Evolutionary conservation across 164 flowering plant species (phyloP).

Genomic region (Chimonanthus praecox): DNA sequence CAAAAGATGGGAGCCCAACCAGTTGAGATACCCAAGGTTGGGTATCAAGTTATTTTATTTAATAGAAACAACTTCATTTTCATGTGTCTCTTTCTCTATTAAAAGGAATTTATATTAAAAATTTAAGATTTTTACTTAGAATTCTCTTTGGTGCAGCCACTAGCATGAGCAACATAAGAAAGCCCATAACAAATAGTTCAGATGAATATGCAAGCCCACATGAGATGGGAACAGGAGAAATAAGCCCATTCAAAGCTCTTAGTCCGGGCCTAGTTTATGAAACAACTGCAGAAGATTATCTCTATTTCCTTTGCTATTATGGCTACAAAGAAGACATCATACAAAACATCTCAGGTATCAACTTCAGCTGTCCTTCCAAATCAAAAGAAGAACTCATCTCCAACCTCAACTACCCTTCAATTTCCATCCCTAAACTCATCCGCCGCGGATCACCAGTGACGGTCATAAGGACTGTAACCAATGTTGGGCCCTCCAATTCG

Average conservation of each 20-base stretch:
- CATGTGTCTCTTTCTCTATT: neutral
- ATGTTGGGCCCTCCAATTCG: conserved; percentile 47
- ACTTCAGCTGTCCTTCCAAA: conserved; percentile 50
- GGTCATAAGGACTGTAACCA: conserved; percentile 48
- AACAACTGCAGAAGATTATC: conserved; percentile 47
- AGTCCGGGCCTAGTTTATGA: conserved; percentile 73
- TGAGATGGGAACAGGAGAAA: conserved; percentile 71
- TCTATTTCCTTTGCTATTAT: conserved; percentile 58
- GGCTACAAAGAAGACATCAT: conserved; percentile 49
- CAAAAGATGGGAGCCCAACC: no score
- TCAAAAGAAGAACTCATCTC: conserved; percentile 46
- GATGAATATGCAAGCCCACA: conserved; percentile 46
- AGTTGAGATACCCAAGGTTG: no score
- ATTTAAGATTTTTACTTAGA: no score
- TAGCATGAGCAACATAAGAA: conserved; percentile 40
- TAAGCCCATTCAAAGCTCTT: conserved; percentile 56
- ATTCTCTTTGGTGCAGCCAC: conserved; percentile 40
- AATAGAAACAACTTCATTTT: no score
- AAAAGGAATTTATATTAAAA: neutral
- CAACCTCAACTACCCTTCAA: conserved; percentile 73
- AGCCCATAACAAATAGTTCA: conserved; percentile 43
- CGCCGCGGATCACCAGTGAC: conserved; percentile 10
- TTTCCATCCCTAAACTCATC: conserved; percentile 46
- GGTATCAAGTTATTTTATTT: no score
- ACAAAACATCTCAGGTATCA: conserved; percentile 34